Conservation (phyloP, 148 eudicot species). For the Chenopodium berlandieri region DNA sequence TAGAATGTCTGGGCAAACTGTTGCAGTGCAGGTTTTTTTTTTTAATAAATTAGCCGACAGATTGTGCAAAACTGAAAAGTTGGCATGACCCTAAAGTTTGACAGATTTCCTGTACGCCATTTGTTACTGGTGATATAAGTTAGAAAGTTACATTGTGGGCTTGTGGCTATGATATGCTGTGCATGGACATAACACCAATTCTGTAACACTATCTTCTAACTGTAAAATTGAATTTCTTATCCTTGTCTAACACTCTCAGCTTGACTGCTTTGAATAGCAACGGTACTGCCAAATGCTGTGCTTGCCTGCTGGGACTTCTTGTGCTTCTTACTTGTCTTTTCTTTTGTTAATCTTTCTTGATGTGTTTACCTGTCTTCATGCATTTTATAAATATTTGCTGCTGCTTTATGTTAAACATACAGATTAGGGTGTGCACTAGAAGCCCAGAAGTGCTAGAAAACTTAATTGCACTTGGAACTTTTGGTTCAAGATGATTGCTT, state of each 20-base stretch:
- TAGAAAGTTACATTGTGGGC: too few species aligned
- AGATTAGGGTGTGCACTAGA: neutral
- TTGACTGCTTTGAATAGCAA: neutral
- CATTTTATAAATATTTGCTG: neutral
- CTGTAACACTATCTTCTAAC: too few species aligned
- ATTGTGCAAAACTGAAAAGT: neutral
- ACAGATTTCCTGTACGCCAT: too few species aligned
- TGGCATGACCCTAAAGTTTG: neutral
- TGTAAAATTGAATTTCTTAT: neutral
- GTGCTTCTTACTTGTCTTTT: neutral
- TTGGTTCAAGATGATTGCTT: too few species aligned
- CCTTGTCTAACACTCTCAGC: neutral
- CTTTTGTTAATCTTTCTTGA: neutral
- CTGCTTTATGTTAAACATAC: neutral
- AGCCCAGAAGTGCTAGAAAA: too few species aligned
- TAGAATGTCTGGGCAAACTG: neutral
- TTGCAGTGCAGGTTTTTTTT: neutral
- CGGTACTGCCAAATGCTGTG: neutral
- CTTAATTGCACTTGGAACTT: too few species aligned
- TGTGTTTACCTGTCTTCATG: neutral
- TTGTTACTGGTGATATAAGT: too few species aligned
- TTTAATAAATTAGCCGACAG: neutral
- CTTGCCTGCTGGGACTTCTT: neutral
- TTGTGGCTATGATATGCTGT: too few species aligned
- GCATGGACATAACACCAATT: too few species aligned